Conservation (phyloP, 140 eudicot genomes). For the Flaveria floridana region DNA sequence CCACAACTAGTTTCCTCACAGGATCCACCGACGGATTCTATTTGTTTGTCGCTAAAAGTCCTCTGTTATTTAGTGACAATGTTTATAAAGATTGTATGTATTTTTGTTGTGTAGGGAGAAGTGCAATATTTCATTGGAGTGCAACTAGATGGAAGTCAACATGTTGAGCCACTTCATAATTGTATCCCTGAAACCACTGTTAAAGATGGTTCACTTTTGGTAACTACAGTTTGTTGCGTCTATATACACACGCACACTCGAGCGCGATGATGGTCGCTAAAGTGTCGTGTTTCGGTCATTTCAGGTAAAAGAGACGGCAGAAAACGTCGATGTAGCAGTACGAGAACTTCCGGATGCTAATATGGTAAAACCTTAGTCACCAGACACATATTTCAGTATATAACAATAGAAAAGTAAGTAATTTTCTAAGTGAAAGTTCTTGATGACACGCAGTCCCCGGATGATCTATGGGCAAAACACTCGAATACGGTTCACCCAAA, state of each 20-base stretch:
- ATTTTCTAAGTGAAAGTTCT: background rate
- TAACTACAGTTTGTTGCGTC: slow-evolving; percentile 27
- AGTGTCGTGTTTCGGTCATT: background rate
- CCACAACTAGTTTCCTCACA: background rate
- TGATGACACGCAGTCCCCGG: slow-evolving; percentile 64
- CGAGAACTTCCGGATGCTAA: slow-evolving; percentile 99
- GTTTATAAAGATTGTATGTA: slow-evolving; percentile 12
- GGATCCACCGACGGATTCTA: background rate
- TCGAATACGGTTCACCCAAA: slow-evolving; percentile 81
- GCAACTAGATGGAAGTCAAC: slow-evolving; percentile 91
- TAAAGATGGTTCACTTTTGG: slow-evolving; percentile 65
- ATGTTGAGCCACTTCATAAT: slow-evolving; percentile 94
- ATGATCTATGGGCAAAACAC: slow-evolving; percentile 91
- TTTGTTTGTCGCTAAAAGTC: background rate
- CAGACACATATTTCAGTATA: too few species aligned
- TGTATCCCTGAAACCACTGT: slow-evolving; percentile 76
- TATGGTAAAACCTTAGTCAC: slow-evolving; percentile 42
- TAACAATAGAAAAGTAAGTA: background rate
- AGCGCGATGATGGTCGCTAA: background rate
- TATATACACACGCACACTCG: background rate
- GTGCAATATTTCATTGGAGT: slow-evolving; percentile 98
- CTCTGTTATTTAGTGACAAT: background rate
- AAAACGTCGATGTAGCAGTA: slow-evolving; percentile 84
- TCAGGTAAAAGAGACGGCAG: slow-evolving; percentile 96
- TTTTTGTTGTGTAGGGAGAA: slow-evolving; percentile 64